Evolutionary conservation across 1,284 basidiomycete genomes (phyloP).

Genomic region (Anthracocystis panici-leucophaei): DNA sequence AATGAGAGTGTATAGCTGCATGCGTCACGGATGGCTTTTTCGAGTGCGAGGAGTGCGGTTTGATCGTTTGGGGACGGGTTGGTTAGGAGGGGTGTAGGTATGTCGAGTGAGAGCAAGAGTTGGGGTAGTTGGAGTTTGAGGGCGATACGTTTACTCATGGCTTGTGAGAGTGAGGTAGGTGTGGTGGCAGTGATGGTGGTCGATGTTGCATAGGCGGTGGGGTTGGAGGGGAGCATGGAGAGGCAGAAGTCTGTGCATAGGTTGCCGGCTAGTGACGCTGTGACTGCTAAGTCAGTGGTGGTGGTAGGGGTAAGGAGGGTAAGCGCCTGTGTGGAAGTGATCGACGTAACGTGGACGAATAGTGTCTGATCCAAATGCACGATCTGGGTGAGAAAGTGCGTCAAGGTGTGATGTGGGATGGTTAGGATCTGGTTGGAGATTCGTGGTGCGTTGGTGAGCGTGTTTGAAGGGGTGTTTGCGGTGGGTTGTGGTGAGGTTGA

Average conservation of each 20-base stretch:
- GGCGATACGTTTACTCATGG: conserved; percentile 35
- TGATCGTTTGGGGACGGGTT: conserved; percentile 38
- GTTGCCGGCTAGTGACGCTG: not conserved
- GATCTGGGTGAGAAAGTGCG: conserved; percentile 33
- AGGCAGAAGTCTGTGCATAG: conserved; percentile 46
- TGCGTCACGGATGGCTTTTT: conserved; percentile 43
- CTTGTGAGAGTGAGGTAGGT: conserved; percentile 14
- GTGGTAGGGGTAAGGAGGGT: not conserved
- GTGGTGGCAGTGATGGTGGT: conserved; percentile 8
- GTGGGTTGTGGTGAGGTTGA: not conserved
- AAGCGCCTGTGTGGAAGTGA: conserved; percentile 18
- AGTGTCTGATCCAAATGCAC: conserved; percentile 23
- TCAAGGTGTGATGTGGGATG: conserved; percentile 19
- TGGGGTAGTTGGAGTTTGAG: conserved; percentile 36
- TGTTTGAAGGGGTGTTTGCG: not conserved
- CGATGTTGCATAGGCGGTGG: not conserved
- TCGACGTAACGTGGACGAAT: conserved; percentile 27
- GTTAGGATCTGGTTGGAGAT: conserved; percentile 40
- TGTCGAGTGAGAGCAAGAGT: conserved; percentile 51
- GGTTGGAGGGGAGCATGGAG: conserved; percentile 23
- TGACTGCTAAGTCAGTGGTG: not conserved
- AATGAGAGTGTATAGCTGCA: conserved; percentile 17
- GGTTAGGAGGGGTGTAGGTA: conserved; percentile 24
- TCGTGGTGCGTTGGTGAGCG: not conserved
- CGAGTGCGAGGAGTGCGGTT: conserved; percentile 40